phyloP scores from a whole-genome alignment of 805 yeast genomes.

The Teunomyces tritomae region DNA sequence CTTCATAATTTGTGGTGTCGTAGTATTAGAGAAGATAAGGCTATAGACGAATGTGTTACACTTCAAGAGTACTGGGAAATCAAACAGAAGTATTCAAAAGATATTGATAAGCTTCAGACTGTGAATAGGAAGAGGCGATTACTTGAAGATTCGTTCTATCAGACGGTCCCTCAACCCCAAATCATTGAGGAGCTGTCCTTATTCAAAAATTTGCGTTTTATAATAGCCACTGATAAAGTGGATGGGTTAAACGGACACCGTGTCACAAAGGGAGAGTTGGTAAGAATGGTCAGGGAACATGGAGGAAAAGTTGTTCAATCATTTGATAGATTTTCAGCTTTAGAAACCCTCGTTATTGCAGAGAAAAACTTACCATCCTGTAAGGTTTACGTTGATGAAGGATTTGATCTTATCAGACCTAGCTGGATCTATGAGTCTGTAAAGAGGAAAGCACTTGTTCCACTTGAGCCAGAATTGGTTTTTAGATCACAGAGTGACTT shows the following conservation, averaged over 20 bases:
- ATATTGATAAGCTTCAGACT: conserved; percentile 25
- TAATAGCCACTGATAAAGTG: conserved; percentile 53
- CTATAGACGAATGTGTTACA: conserved; percentile 53
- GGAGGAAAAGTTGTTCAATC: conserved; percentile 48
- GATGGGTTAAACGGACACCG: conserved; percentile 22
- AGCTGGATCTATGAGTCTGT: conserved; percentile 74
- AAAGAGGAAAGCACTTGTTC: conserved; percentile 35
- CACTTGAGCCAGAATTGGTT: conserved; percentile 61
- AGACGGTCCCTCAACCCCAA: conserved; percentile 7
- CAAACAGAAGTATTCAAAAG: conserved; percentile 25
- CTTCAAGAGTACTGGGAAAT: conserved; percentile 50
- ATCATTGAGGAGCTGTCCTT: conserved; percentile 24
- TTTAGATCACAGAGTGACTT: conserved; percentile 35
- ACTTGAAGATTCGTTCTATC: conserved; percentile 14
- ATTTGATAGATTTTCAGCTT: conserved; percentile 10
- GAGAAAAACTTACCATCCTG: conserved; percentile 28
- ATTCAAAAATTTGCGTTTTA: conserved; percentile 47
- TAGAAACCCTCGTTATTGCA: conserved; percentile 20
- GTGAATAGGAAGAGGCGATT: conserved; percentile 23
- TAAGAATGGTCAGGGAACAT: conserved; percentile 35
- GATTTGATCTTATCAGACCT: conserved; percentile 63
- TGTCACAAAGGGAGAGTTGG: conserved; percentile 33
- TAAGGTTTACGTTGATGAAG: conserved; percentile 27
- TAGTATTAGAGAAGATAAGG: conserved; percentile 65
- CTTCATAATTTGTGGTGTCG: conserved; percentile 75